These are phyloP conservation scores for Gnomoniopsis smithogilvyi DNA, from an alignment of 2,329 filamentous ascomycete species.

Conservation along the genomic window DNA sequence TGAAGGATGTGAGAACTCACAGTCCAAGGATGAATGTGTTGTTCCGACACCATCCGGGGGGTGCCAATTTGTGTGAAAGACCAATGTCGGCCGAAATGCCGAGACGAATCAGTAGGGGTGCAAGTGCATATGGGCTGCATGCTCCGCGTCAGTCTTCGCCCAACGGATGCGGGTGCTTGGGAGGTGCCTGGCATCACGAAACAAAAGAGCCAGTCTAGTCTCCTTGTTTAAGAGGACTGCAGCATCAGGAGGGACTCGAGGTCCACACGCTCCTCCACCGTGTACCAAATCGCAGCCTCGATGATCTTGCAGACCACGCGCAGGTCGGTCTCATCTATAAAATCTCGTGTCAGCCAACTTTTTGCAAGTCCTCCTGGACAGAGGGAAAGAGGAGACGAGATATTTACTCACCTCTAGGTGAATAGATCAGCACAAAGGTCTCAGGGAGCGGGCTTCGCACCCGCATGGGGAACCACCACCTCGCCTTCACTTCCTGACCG, in stretches of 20 bases:
- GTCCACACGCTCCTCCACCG: conserved; percentile 27
- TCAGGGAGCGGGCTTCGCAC: conserved; percentile 59
- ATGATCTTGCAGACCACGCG: conserved; percentile 66
- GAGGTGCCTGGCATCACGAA: background rate
- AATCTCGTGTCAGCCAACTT: conserved; percentile 4
- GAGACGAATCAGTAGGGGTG: background rate
- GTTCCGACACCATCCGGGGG: background rate
- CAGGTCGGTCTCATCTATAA: conserved; percentile 60
- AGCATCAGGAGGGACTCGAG: conserved; percentile 11
- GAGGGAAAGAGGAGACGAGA: background rate
- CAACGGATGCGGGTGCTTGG: conserved; percentile 1
- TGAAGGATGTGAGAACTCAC: conserved; percentile 17
- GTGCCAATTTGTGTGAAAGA: background rate
- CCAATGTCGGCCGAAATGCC: background rate
- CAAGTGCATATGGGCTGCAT: background rate
- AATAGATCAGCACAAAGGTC: conserved; percentile 81
- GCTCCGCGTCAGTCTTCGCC: conserved; percentile 12
- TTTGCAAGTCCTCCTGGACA: too few species aligned
- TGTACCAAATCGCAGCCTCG: conserved; percentile 70
- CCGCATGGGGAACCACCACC: conserved; percentile 1
- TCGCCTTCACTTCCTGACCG: background rate
- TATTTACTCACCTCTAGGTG: conserved; percentile 54
- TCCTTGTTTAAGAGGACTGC: background rate
- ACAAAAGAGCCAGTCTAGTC: background rate
- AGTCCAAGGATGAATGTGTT: conserved; percentile 3